Evolutionary conservation across 2,329 filamentous ascomycete species (phyloP).

Genomic region (Botrytis tulipae): DNA sequence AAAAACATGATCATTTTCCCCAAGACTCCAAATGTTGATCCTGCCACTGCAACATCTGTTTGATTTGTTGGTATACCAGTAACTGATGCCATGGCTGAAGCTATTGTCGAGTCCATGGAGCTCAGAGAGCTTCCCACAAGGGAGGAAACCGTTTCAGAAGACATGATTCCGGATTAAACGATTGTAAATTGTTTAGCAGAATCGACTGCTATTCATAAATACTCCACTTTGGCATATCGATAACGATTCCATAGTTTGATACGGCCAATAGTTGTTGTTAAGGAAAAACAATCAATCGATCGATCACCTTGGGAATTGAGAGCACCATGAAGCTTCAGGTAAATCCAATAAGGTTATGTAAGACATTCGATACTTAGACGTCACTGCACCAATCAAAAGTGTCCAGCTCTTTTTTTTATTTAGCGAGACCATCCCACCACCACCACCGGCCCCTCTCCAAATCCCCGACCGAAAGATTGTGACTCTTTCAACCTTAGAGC

Average conservation of each 20-base stretch:
- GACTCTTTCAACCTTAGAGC: constrained; percentile 14
- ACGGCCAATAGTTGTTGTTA: constrained; percentile 1
- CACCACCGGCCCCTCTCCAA: constrained; percentile 19
- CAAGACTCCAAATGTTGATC: constrained; percentile 58
- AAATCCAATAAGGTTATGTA: neutral
- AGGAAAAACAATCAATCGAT: neutral
- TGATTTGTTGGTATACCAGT: constrained; percentile 29
- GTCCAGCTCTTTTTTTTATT: constrained; percentile 16
- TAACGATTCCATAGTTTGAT: constrained; percentile 5
- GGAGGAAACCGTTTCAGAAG: constrained; percentile 29
- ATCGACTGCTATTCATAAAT: neutral
- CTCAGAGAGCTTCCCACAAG: constrained; percentile 27
- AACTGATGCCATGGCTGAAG: constrained; percentile 26
- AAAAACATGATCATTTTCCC: constrained; percentile 54
- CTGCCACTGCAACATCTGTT: constrained; percentile 42
- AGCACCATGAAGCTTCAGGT: constrained; percentile 2
- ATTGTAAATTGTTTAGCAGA: constrained; percentile 15
- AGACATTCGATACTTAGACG: neutral
- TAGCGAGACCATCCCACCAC: constrained; percentile 21
- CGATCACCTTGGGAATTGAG: neutral
- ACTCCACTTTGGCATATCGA: neutral
- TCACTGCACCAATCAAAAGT: constrained; percentile 14
- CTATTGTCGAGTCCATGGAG: constrained; percentile 29
- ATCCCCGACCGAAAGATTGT: constrained; percentile 14
- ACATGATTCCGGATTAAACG: neutral